Conservation (phyloP, 345 rosid species). For the Lagerstroemia speciosa region DNA sequence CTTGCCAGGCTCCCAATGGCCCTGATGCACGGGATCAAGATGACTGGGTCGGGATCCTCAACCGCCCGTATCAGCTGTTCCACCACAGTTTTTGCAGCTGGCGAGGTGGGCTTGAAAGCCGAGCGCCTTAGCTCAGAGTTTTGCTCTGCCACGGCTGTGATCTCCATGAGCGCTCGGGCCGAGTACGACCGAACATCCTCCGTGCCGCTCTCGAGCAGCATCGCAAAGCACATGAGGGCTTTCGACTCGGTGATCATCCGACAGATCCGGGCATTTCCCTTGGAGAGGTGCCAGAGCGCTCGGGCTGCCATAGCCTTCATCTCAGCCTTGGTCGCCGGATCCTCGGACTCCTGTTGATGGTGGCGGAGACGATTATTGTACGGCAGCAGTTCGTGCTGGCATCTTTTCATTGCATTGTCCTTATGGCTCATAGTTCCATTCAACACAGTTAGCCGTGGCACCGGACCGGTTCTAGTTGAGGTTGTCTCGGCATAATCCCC, state of each 20-base stretch:
- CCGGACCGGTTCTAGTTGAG: background rate
- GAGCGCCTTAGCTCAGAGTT: conserved; percentile 51
- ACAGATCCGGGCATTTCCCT: conserved; percentile 51
- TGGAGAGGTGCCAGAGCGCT: conserved; percentile 61
- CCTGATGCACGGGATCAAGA: conserved; percentile 44
- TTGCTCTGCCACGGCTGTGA: conserved; percentile 53
- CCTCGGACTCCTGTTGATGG: conserved; percentile 38
- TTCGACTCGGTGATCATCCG: conserved; percentile 59
- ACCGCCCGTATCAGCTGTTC: conserved; percentile 46
- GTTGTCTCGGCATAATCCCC: conserved; percentile 15
- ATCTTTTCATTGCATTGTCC: conserved; percentile 35
- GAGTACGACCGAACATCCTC: conserved; percentile 57
- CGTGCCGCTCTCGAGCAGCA: conserved; percentile 51
- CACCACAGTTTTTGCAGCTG: conserved; percentile 61
- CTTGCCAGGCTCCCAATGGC: conserved; percentile 70
- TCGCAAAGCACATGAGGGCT: conserved; percentile 59
- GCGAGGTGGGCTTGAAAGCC: conserved; percentile 66
- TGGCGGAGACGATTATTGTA: conserved; percentile 11
- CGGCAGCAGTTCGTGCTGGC: conserved; percentile 13
- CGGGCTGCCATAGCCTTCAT: conserved; percentile 81
- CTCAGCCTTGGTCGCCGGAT: conserved; percentile 47
- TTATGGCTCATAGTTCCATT: conserved; percentile 34
- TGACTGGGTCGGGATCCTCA: conserved; percentile 41
- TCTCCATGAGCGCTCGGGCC: conserved; percentile 69
- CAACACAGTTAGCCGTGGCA: background rate